Conservation (phyloP, 306 rosid species). For the Astragalus membranaceus region DNA sequence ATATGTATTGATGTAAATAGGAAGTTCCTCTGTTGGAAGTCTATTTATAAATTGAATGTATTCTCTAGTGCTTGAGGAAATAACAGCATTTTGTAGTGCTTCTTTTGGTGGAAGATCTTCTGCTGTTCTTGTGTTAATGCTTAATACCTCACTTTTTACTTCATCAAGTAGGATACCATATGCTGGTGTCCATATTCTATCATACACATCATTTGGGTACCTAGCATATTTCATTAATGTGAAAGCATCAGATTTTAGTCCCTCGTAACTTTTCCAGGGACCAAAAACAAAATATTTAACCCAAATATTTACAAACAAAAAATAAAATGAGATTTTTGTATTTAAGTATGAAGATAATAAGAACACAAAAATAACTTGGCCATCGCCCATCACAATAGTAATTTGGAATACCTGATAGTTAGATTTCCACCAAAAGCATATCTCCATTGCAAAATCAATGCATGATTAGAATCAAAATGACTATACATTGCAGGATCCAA, state of each 20-base stretch:
- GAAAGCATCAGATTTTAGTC: too few species aligned
- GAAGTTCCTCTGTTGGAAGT: slow-evolving; percentile 5
- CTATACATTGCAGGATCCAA: slow-evolving; percentile 33
- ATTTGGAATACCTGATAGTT: slow-evolving; percentile 24
- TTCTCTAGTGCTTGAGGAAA: not conserved
- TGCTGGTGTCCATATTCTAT: slow-evolving; percentile 34
- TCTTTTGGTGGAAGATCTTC: slow-evolving; percentile 43
- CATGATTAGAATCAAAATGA: slow-evolving; percentile 15
- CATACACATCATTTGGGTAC: slow-evolving; percentile 33
- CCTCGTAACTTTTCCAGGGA: too few species aligned
- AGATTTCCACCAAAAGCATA: slow-evolving; percentile 27
- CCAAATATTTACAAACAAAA: not conserved
- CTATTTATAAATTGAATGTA: slow-evolving; percentile 18
- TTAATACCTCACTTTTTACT: slow-evolving; percentile 16
- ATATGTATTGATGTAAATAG: slow-evolving; percentile 30
- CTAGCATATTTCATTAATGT: slow-evolving; percentile 19
- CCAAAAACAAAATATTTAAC: too few species aligned
- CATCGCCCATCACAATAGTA: too few species aligned
- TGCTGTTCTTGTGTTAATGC: slow-evolving; percentile 2
- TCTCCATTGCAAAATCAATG: slow-evolving; percentile 25
- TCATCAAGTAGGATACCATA: not conserved
- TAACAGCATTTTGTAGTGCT: slow-evolving; percentile 25
- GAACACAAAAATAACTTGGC: not conserved
- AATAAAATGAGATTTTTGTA: not conserved
- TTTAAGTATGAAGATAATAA: not conserved